Evolutionary conservation across 148 eudicot species (phyloP).

Genomic region (Nepenthes mirabilis): DNA sequence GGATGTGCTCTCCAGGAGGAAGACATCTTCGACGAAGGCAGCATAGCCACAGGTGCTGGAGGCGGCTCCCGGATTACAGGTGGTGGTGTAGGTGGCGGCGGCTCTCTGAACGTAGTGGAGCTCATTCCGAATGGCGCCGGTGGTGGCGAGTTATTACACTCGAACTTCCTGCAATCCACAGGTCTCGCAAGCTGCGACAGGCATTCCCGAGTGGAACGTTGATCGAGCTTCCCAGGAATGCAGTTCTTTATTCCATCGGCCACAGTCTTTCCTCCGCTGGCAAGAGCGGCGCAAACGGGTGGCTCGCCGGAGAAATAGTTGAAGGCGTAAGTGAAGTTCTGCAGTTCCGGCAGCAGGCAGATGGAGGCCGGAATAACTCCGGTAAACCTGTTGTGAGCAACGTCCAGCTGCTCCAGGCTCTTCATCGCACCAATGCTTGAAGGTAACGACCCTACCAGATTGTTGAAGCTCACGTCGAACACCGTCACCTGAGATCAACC

Average conservation of each 20-base stretch:
- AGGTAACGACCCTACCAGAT: constrained; percentile 46
- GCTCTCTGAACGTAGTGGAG: neutral
- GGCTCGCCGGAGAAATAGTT: constrained; percentile 66
- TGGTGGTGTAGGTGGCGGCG: constrained; percentile 3
- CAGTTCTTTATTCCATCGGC: constrained; percentile 40
- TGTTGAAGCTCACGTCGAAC: constrained; percentile 75
- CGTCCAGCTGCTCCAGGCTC: constrained; percentile 58
- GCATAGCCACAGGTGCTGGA: constrained; percentile 14
- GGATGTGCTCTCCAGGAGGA: constrained; percentile 2
- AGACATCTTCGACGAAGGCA: constrained; percentile 16
- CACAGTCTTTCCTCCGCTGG: constrained; percentile 15
- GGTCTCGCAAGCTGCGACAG: constrained; percentile 36
- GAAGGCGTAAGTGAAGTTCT: constrained; percentile 61
- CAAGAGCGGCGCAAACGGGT: constrained; percentile 30
- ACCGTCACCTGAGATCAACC: constrained; percentile 30
- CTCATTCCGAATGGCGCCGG: constrained; percentile 8
- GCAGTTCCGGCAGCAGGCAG: constrained; percentile 43
- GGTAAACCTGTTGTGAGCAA: constrained; percentile 64
- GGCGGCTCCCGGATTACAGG: constrained; percentile 27
- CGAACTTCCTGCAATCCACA: constrained; percentile 37
- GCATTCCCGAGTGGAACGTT: constrained; percentile 40
- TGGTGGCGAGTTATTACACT: constrained; percentile 22
- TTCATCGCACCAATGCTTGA: constrained; percentile 25
- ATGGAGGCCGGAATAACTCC: constrained; percentile 44
- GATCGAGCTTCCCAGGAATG: constrained; percentile 30